Base-by-base conservation (phyloP, 2,329 filamentous ascomycete genomes). In the Colletotrichum chlorophyti region DNA sequence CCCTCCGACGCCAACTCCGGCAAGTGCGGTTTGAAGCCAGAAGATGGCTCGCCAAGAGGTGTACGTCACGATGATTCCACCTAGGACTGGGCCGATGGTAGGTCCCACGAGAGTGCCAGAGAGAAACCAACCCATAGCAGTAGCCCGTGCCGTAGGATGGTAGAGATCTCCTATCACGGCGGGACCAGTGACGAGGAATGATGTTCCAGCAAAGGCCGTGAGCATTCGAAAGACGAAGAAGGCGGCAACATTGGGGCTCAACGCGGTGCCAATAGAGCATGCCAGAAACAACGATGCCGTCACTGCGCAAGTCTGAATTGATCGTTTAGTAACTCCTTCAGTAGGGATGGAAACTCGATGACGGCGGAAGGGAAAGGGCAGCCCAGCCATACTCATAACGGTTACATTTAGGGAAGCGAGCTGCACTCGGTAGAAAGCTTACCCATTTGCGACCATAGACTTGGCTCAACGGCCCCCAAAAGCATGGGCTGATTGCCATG, bases 221-320 rank as follows among this genome's bases (percentile, higher is more conserved):
- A 91, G 74, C 66, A 89, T 82, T 3, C 89, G 84, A 67, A 91
- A 90, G 38, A 89, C 74, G 67, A 89, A 90, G 68, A 87, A 91
- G 0, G 83, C 74, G 1, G 80, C 80, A 5, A 91, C 74, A 63
- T 89, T 89, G 0, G 88, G 87, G 3, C 88, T 80, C 6, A 90
- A 72, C 0, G 88, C 87, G 0, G 87, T 89, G 38, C 86, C 89
- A 29, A 88, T 78, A 15, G 82, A 87, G 68, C 87, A 90, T 1
- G 74, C 80, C 32, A 83, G 81, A 70, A 91, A 90, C 0, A 90
- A 74, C 2, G 63, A 42, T 3, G 55, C 37, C 5, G 55, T 49
- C 2, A 47, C 53, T 35, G 59, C 65, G 5, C 62, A 63, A 6
- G 58, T 53, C 54, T 67, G 43, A 7, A 58, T 60, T 4, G 6